Evolutionary conservation across 345 rosid species (phyloP).

Genomic region (Bretschneidera sinensis): DNA sequence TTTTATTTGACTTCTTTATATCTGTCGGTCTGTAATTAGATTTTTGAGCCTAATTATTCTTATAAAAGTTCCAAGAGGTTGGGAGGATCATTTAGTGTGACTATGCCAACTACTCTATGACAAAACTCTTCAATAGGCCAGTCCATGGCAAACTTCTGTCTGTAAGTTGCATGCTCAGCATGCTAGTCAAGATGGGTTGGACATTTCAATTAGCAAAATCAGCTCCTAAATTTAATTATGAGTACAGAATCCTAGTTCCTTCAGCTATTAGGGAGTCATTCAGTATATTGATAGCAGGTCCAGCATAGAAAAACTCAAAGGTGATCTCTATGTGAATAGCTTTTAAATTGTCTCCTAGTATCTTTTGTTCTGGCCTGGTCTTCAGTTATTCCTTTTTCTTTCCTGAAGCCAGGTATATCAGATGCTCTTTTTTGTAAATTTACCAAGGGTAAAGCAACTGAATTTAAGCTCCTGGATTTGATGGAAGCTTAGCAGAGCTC

Average conservation of each 20-base stretch:
- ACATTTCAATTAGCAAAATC: neutral
- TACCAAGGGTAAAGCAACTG: slow-evolving; percentile 76
- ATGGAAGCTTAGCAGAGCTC: slow-evolving; percentile 97
- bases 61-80: too few species aligned
- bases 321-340: slow-evolving; percentile 5
- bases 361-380: slow-evolving; percentile 39
- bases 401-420: slow-evolving; percentile 66
- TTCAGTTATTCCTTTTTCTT: slow-evolving; percentile 57
- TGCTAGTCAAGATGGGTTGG: neutral
- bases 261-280: slow-evolving; percentile 4
- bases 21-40: too few species aligned
- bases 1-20: too few species aligned
- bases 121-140: neutral
- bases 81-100: too few species aligned
- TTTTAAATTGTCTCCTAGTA: slow-evolving; percentile 13
- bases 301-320: slow-evolving; percentile 9
- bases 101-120: too few species aligned
- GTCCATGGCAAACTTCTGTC: neutral
- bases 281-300: slow-evolving; percentile 2
- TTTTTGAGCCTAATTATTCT: too few species aligned
- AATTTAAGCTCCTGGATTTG: slow-evolving; percentile 86
- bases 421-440: slow-evolving; percentile 65
- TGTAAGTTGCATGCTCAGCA: neutral
- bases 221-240: neutral
- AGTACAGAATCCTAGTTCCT: slow-evolving; percentile 12